phyloP scores from a whole-genome alignment of 768 basidiomycete genomes.

The Phanerodontia chrysosporium region DNA sequence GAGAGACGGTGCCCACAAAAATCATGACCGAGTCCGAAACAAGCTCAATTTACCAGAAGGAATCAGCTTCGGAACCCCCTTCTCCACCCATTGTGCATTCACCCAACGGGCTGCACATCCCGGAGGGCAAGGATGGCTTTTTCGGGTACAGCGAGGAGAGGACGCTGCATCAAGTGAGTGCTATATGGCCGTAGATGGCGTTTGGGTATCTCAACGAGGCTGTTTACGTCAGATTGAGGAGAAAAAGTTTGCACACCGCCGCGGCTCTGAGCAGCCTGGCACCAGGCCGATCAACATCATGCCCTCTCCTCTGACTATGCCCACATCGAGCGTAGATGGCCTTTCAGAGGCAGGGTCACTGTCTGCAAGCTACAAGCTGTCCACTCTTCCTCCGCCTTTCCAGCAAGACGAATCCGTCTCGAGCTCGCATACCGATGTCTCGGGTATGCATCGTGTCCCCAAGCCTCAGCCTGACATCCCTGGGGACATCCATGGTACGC shows the following conservation, averaged over 20 bases:
- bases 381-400: conserved; percentile 29
- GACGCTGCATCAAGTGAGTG: conserved; percentile 63
- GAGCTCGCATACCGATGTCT: not conserved
- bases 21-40: not conserved
- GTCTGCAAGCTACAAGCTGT: conserved; percentile 37
- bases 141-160: conserved; percentile 82
- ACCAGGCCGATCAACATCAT: conserved; percentile 22
- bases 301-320: conserved; percentile 17
- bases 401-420: not conserved
- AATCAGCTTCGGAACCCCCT: not conserved
- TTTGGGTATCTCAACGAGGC: not conserved
- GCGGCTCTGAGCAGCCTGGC: conserved; percentile 52
- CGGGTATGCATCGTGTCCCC: not conserved
- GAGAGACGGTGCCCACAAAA: not conserved
- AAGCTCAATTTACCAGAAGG: not conserved
- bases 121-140: conserved; percentile 64
- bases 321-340: not conserved
- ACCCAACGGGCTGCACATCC: conserved; percentile 31
- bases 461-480: conserved; percentile 4
- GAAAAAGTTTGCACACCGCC: conserved; percentile 63
- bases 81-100: conserved; percentile 8
- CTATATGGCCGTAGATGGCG: not conserved
- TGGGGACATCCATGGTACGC: conserved; percentile 13
- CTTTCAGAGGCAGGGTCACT: conserved; percentile 27
- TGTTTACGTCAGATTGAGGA: conserved; percentile 57